A percentile compares a stretch with the other conserved stretches of the same genome.
Conservation (phyloP, 2,329 filamentous ascomycete species). For the Cytospora schulzeri region DNA sequence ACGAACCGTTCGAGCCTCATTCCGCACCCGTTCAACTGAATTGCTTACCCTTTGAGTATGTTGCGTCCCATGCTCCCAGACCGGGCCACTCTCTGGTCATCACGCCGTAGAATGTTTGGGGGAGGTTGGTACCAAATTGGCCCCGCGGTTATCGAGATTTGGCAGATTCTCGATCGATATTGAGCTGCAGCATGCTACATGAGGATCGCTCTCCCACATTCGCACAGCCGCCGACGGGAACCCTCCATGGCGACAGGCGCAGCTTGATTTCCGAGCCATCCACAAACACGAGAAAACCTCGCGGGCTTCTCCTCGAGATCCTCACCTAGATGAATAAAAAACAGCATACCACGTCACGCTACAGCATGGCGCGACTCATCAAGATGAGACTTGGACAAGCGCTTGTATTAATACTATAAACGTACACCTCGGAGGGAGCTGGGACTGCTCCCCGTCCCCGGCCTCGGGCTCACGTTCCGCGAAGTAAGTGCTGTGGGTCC, state of each 20-base stretch:
- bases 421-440: slow-evolving; percentile 15
- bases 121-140: neutral
- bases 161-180: slow-evolving; percentile 1
- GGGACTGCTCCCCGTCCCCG: slow-evolving; percentile 29
- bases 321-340: neutral
- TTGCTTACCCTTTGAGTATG: neutral
- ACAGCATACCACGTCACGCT: neutral
- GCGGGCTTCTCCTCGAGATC: neutral
- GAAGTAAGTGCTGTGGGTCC: slow-evolving; percentile 17
- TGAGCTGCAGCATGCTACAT: neutral
- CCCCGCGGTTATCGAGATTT: neutral
- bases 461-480: slow-evolving; percentile 27
- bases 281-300: neutral
- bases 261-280: neutral
- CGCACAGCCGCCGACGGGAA: neutral
- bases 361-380: slow-evolving; percentile 5
- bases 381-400: neutral
- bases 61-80: neutral
- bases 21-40: neutral
- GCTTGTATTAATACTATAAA: neutral
- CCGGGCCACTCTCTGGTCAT: neutral
- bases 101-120: neutral
- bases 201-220: neutral
- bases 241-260: neutral
- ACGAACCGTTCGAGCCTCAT: neutral